Percentiles rank a stretch among this genome's conserved stretches.
Evolutionary conservation across 345 rosid species (phyloP).

Genomic region (Eucalyptus sp.): DNA sequence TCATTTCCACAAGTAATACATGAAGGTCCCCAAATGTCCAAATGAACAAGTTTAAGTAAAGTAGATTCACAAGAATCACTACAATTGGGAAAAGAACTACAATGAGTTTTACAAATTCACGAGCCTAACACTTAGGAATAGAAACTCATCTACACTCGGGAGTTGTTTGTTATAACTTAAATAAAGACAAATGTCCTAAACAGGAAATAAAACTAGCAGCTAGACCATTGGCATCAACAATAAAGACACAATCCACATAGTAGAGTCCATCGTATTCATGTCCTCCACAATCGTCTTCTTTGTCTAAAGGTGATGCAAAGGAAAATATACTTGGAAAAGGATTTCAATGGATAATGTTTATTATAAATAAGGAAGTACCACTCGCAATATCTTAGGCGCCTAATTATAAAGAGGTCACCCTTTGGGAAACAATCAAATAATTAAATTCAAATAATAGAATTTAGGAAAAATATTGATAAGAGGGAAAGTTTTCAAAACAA

Average conservation of each 20-base stretch:
- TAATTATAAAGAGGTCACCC: too few species aligned
- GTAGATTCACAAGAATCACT: not conserved
- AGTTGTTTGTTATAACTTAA: too few species aligned
- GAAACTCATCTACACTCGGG: accelerated
- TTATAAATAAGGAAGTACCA: not conserved
- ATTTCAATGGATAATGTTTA: too few species aligned
- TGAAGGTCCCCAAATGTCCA: not conserved
- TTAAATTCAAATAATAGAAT: not conserved
- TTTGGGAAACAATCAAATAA: not conserved
- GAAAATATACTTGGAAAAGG: not conserved
- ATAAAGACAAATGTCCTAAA: too few species aligned
- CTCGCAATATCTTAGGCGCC: not conserved
- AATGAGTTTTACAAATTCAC: not conserved
- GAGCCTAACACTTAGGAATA: not conserved
- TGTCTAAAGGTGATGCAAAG: not conserved
- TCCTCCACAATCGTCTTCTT: not conserved
- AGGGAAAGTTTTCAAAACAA: not conserved
- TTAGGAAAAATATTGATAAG: too few species aligned
- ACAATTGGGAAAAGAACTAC: not conserved
- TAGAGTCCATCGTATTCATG: not conserved
- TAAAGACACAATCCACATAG: not conserved
- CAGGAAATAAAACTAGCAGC: accelerated
- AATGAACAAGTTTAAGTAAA: not conserved
- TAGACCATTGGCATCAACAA: not conserved
- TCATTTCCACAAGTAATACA: not conserved